Conservation (phyloP, 1,284 basidiomycete genomes). For the Ganoderma lucidum region DNA sequence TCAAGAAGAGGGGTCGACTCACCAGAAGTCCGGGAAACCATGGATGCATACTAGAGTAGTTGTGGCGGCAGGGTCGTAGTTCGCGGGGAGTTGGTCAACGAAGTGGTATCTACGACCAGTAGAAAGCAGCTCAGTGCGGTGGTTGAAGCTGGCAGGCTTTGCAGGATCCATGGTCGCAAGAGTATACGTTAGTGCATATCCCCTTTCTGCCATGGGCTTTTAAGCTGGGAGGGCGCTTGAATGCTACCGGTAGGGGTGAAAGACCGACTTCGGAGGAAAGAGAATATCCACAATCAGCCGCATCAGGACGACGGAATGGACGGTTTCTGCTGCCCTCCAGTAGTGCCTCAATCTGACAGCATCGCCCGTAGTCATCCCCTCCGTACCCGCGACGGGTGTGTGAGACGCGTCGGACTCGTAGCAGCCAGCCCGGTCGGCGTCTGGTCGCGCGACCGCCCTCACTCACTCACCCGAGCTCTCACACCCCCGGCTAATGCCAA, state of each 20-base stretch:
- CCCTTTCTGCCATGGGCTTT: conserved; percentile 19
- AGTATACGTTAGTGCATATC: conserved; percentile 6
- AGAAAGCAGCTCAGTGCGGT: conserved; percentile 55
- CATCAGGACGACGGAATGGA: conserved; percentile 12
- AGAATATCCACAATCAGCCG: conserved; percentile 27
- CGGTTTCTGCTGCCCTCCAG: not conserved
- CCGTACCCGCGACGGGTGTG: not conserved
- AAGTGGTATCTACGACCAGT: conserved; percentile 72
- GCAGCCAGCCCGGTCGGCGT: not conserved
- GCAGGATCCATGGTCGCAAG: conserved; percentile 53
- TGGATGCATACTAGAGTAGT: conserved; percentile 72
- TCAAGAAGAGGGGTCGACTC: conserved; percentile 12
- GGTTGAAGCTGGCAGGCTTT: conserved; percentile 60
- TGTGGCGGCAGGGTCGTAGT: conserved; percentile 48
- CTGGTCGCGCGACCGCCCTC: not conserved
- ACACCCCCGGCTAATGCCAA: not conserved
- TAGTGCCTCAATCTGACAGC: conserved; percentile 13
- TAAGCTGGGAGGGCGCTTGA: conserved; percentile 26
- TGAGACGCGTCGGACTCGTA: not conserved
- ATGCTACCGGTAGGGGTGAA: conserved; percentile 20
- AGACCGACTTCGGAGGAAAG: conserved; percentile 19
- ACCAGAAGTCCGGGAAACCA: conserved; percentile 79
- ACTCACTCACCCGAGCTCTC: not conserved
- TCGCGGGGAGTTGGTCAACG: conserved; percentile 64
- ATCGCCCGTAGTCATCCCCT: conserved; percentile 16